These are phyloP conservation scores for Deinandra increscens DNA, from an alignment of 129 eudicot genomes.

Conservation along the genomic window DNA sequence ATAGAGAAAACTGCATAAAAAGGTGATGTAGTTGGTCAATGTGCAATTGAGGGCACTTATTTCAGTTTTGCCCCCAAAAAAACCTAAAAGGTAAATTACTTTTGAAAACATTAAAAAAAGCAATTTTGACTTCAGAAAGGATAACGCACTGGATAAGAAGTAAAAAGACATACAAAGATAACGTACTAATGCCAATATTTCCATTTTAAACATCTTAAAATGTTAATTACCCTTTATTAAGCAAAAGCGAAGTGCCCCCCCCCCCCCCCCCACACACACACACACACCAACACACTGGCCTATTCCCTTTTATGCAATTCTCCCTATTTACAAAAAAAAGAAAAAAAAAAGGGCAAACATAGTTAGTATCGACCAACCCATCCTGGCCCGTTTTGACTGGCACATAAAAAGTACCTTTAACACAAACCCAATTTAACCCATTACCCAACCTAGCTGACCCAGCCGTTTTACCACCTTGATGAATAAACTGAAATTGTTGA, in stretches of 20 bases:
- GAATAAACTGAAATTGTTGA: neutral
- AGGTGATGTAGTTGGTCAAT: neutral
- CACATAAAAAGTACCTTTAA: neutral
- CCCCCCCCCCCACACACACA: no score
- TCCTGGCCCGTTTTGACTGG: neutral
- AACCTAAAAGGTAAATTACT: neutral
- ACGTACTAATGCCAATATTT: neutral
- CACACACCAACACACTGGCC: neutral
- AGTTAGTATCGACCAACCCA: neutral
- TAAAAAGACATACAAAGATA: neutral
- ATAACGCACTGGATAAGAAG: neutral
- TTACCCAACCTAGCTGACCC: neutral
- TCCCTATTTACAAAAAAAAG: neutral
- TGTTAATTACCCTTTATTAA: no score
- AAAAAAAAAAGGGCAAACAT: neutral
- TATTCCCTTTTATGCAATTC: slow-evolving; percentile 6
- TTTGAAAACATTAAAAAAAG: neutral
- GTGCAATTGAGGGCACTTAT: neutral
- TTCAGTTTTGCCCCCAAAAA: neutral
- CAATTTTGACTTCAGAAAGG: neutral
- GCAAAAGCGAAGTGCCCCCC: neutral
- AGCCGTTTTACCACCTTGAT: neutral
- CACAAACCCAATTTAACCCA: neutral
- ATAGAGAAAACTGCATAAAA: neutral
- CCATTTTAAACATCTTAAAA: neutral